These are phyloP conservation scores for Penicillium ucsense DNA, from an alignment of 495 filamentous ascomycete species.

Conservation along the genomic window DNA sequence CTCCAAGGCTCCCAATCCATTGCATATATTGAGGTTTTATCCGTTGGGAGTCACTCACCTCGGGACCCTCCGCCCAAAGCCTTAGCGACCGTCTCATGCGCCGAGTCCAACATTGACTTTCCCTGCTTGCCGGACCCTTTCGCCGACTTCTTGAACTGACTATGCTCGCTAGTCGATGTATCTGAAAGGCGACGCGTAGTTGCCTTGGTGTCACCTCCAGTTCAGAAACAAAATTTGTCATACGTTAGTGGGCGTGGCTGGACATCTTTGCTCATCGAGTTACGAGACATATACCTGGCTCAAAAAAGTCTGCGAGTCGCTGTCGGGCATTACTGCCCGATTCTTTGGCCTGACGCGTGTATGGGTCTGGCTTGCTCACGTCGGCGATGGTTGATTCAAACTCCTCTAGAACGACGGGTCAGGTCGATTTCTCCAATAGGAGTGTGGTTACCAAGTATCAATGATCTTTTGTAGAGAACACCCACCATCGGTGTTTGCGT, in stretches of 20 bases:
- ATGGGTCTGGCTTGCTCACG: conserved; percentile 7
- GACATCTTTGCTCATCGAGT: too few species aligned
- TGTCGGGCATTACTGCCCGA: conserved; percentile 16
- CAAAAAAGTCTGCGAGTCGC: conserved; percentile 12
- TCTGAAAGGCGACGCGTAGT: conserved; percentile 20
- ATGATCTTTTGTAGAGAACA: background rate
- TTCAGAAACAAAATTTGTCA: background rate
- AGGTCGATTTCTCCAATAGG: conserved; percentile 8
- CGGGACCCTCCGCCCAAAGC: conserved; percentile 20
- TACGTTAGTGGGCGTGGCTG: too few species aligned
- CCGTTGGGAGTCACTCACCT: conserved; percentile 1
- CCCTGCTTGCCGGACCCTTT: background rate
- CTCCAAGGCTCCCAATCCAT: too few species aligned
- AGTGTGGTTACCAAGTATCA: background rate
- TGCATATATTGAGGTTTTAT: background rate
- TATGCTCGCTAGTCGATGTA: conserved; percentile 7
- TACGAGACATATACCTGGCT: conserved; percentile 13
- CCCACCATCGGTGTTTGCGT: background rate
- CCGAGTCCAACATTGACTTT: conserved; percentile 11
- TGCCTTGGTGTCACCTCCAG: conserved; percentile 18
- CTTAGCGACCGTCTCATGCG: conserved; percentile 18
- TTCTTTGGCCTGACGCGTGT: conserved; percentile 1
- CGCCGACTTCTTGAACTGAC: conserved; percentile 1
- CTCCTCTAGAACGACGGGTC: conserved; percentile 3
- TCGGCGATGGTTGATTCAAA: conserved; percentile 9